Percentiles rank a stretch among this genome's conserved stretches.
Evolutionary conservation across 2,329 filamentous ascomycete genomes (phyloP).

Genomic region (Colletotrichum sansevieriae): DNA sequence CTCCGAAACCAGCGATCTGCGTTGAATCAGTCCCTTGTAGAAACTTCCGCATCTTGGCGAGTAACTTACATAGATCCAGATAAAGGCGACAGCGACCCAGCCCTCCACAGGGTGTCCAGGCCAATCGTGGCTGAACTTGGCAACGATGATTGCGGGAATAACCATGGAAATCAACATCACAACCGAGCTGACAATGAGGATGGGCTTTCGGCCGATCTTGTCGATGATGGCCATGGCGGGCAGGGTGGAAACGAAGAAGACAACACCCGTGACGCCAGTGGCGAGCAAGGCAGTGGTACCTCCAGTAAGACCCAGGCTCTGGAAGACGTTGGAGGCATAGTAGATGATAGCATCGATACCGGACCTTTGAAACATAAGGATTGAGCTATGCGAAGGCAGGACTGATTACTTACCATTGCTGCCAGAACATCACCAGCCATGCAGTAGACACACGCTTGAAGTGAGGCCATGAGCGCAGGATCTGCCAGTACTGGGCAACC

Average conservation of each 20-base stretch:
- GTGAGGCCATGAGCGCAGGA: conserved; percentile 62
- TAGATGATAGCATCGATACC: conserved; percentile 60
- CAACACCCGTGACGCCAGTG: conserved; percentile 73
- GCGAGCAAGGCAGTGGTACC: conserved; percentile 71
- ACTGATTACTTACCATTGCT: conserved; percentile 53
- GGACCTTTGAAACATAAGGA: conserved; percentile 36
- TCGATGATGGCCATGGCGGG: conserved; percentile 54
- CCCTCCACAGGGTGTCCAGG: conserved; percentile 51
- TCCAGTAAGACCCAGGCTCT: conserved; percentile 71
- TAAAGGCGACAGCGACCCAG: conserved; percentile 54
- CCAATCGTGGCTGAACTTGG: conserved; percentile 55
- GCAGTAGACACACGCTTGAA: conserved; percentile 60
- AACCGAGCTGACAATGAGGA: conserved; percentile 53
- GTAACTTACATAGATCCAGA: conserved; percentile 47
- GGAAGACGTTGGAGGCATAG: conserved; percentile 69
- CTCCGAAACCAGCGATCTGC: conserved; percentile 44
- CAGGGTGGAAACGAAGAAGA: conserved; percentile 55
- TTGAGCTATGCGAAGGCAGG: accelerated
- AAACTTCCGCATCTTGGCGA: background rate
- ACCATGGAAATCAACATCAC: conserved; percentile 56
- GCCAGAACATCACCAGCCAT: conserved; percentile 62
- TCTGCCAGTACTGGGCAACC: conserved; percentile 63
- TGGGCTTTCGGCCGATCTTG: conserved; percentile 56
- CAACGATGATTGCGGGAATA: conserved; percentile 56
- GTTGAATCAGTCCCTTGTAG: background rate